A percentile compares a stretch with the other conserved stretches of the same genome.
These are phyloP conservation scores for Metschnikowia gelsemii DNA, from an alignment of 805 yeast species.

Conservation along the genomic window DNA sequence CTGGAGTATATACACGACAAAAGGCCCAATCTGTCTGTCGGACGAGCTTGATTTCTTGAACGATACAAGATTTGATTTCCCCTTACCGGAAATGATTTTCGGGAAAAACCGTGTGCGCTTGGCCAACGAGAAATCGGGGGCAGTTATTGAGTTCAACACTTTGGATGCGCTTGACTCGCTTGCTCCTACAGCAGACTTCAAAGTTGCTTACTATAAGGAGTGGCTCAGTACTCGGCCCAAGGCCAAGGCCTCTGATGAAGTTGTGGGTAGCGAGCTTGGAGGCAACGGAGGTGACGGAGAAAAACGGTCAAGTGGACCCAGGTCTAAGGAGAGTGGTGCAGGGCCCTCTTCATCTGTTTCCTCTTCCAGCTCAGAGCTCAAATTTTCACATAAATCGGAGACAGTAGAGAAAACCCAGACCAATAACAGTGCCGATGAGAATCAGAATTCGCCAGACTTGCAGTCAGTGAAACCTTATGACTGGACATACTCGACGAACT, in stretches of 20 bases:
- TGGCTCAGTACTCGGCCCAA: slow-evolving; percentile 55
- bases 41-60: slow-evolving; percentile 70
- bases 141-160: slow-evolving; percentile 67
- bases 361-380: no score
- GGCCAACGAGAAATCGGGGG: slow-evolving; percentile 34
- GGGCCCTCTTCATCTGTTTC: no score
- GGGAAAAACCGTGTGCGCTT: slow-evolving; percentile 73
- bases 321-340: no score
- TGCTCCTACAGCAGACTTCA: slow-evolving; percentile 35
- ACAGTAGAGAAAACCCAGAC: no score
- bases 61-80: slow-evolving; percentile 59
- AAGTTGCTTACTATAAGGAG: slow-evolving; percentile 81
- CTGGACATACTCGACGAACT: slow-evolving; percentile 91
- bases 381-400: no score
- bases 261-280: no score
- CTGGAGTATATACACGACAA: slow-evolving; percentile 74
- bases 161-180: slow-evolving; percentile 60
- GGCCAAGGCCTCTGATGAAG: slow-evolving; percentile 11
- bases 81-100: slow-evolving; percentile 97
- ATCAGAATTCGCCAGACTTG: slow-evolving; percentile 28
- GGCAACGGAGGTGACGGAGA: not conserved
- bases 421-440: not conserved
- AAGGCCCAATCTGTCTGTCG: slow-evolving; percentile 75
- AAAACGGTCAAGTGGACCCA: no score
- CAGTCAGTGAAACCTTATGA: slow-evolving; percentile 81